These are phyloP conservation scores for Coemansia biformis DNA, from an alignment of 192 early-diverging fungal genomes.

Conservation along the genomic window DNA sequence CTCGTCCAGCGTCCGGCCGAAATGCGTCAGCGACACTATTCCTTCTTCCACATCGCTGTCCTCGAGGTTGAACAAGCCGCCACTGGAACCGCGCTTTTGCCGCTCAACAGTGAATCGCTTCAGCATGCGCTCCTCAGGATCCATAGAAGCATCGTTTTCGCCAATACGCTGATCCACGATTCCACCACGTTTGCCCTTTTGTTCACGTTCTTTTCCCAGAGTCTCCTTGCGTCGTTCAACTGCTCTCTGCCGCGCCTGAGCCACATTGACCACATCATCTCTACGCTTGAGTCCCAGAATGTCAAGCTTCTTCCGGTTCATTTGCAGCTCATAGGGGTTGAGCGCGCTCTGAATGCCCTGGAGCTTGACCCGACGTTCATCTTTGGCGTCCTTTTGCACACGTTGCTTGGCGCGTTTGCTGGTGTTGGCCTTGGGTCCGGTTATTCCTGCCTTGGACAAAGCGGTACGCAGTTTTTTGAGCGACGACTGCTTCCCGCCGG, in stretches of 20 bases:
- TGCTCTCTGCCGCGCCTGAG: constrained; percentile 70
- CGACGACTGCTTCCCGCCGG: constrained; percentile 55
- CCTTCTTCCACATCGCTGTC: constrained; percentile 55
- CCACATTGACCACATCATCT: constrained; percentile 76
- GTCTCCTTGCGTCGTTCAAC: constrained; percentile 86
- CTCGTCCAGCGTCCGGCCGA: constrained; percentile 80
- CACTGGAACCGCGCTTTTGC: constrained; percentile 47
- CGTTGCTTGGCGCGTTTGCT: constrained; percentile 67
- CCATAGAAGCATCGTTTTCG: constrained; percentile 79
- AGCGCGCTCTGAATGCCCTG: constrained; percentile 42
- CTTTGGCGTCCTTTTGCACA: constrained; percentile 45
- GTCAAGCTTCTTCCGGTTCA: constrained; percentile 74
- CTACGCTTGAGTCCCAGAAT: constrained; percentile 80
- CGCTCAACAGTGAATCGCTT: constrained; percentile 87
- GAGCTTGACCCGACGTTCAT: constrained; percentile 33
- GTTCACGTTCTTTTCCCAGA: constrained; percentile 68
- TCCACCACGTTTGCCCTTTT: constrained; percentile 62
- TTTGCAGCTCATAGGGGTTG: constrained; percentile 91
- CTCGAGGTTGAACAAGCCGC: constrained; percentile 74
- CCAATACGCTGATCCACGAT: constrained; percentile 94
- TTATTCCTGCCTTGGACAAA: constrained; percentile 70
- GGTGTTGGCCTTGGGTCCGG: constrained; percentile 62
- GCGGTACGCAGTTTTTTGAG: constrained; percentile 76
- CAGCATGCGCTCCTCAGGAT: constrained; percentile 94
- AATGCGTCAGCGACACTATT: constrained; percentile 79